phyloP scores from a whole-genome alignment of 1,284 basidiomycete genomes.

The Phellinidium pouzarii region DNA sequence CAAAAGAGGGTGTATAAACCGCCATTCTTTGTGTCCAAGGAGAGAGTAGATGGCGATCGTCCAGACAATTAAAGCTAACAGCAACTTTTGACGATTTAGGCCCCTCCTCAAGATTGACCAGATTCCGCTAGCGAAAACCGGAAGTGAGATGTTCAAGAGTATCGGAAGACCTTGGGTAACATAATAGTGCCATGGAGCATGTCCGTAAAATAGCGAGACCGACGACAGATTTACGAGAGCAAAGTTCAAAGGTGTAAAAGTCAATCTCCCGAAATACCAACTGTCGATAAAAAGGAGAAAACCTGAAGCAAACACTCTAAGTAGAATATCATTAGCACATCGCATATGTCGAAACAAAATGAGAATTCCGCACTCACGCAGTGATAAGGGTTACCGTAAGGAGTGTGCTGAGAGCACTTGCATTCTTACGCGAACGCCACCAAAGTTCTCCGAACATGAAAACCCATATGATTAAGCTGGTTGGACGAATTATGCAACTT shows the following conservation, averaged over 20 bases:
- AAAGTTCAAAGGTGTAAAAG: conserved; percentile 80
- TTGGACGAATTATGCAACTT: conserved; percentile 79
- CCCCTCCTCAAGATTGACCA: conserved; percentile 26
- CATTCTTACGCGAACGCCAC: conserved; percentile 38
- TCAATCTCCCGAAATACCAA: conserved; percentile 58
- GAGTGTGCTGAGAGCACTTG: conserved; percentile 22
- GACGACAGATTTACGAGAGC: conserved; percentile 72
- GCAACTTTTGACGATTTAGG: conserved; percentile 29
- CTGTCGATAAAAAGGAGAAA: conserved; percentile 53
- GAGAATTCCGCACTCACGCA: conserved; percentile 28
- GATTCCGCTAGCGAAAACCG: conserved; percentile 61
- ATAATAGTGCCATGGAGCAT: conserved; percentile 84
- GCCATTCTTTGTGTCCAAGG: conserved; percentile 91
- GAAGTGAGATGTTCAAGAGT: conserved; percentile 65
- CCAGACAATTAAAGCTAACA: conserved; percentile 55
- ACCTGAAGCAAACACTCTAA: conserved; percentile 34
- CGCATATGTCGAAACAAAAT: conserved; percentile 38
- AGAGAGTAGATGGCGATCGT: conserved; percentile 71
- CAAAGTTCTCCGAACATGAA: conserved; percentile 55
- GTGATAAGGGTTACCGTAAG: conserved; percentile 24
- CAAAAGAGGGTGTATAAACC: conserved; percentile 90
- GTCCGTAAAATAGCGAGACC: conserved; percentile 93
- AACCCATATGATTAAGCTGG: conserved; percentile 81
- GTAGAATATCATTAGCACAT: conserved; percentile 2
- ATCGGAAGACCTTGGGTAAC: conserved; percentile 82